These are phyloP conservation scores for Lyophyllum semitale DNA, from an alignment of 768 basidiomycete genomes.

Conservation along the genomic window DNA sequence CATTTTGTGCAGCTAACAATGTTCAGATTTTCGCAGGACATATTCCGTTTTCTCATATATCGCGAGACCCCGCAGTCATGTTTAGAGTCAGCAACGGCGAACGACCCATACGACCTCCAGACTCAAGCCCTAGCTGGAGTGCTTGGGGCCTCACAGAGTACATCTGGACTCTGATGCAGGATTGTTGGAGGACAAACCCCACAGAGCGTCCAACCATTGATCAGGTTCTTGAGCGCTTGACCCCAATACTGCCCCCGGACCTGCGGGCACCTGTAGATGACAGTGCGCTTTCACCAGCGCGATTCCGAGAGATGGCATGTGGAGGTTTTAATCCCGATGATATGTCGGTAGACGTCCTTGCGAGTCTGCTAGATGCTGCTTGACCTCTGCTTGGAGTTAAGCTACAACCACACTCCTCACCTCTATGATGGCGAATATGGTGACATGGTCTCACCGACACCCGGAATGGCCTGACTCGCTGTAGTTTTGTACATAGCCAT, in stretches of 20 bases:
- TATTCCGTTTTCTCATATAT: not conserved
- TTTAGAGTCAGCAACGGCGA: not conserved
- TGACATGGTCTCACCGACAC: too few species aligned
- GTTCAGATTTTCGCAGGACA: not conserved
- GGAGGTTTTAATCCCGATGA: not conserved
- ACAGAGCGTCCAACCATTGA: not conserved
- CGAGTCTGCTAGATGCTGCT: not conserved
- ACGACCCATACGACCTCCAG: not conserved
- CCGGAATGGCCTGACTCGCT: too few species aligned
- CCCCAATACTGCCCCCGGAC: not conserved
- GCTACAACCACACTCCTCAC: too few species aligned
- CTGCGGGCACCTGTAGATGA: not conserved
- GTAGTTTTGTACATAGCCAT: too few species aligned
- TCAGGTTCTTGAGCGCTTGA: not conserved
- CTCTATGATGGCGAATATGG: too few species aligned
- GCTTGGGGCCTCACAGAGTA: not conserved
- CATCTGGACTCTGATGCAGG: conserved; percentile 3
- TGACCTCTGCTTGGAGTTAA: too few species aligned
- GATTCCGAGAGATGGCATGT: not conserved
- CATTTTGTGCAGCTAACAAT: too few species aligned
- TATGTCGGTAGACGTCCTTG: not conserved
- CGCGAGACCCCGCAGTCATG: not conserved
- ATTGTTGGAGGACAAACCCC: not conserved
- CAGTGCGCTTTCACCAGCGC: not conserved
- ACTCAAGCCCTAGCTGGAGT: not conserved